Base-by-base conservation (phyloP, 2,329 filamentous ascomycete genomes). In the Colletotrichum euphorbiae region DNA sequence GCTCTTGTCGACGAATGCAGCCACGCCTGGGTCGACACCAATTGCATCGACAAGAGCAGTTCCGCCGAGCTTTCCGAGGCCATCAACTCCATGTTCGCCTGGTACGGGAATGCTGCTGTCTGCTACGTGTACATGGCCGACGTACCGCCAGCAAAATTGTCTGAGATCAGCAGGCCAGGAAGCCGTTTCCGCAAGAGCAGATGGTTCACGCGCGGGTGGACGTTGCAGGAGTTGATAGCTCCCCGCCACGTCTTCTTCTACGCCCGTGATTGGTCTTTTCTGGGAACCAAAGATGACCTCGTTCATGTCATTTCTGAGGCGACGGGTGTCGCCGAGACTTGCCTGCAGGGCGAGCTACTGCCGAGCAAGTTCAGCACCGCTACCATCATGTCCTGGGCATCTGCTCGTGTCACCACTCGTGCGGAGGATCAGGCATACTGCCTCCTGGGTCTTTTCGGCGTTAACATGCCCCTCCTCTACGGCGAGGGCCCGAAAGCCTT, bases 391-490 rank as follows among this genome's bases (percentile, higher is more conserved):
- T 74, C 74, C 17, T 80, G 78, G 78, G 77, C 76, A n/a, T 70
- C 77, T 6, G 62, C 70, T 17, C 72, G 79, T 15, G 61, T 74
- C 46, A 79, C 76, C 3, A 74, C 70, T 1, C 73, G 75, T 9
- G 13, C 50, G 36, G 74, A 79, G 43, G 78, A 80, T 66, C 68
- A 72, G 45, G 78, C 78, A 0, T 80, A 80, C 61, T 76, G 74
- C 31, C 57, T 80, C 31, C 67, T 80, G 38, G 79, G 78, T 1
- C 69, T 80, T 3, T 80, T 78, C 24, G 73, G 71, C 38, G 72
- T 80, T 4, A 76, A 76, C 28, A 80, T 80, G 76, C 74, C 76
- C 6, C 70, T 80, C 21, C 69, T 79, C 0, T 80, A 79, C 17
- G 79, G 78, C 1, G 78, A 80, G 43, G 77, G 78, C n/a, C 56